Conservation (phyloP, 192 early-diverging fungal species). For the Chytriomyces confervae region DNA sequence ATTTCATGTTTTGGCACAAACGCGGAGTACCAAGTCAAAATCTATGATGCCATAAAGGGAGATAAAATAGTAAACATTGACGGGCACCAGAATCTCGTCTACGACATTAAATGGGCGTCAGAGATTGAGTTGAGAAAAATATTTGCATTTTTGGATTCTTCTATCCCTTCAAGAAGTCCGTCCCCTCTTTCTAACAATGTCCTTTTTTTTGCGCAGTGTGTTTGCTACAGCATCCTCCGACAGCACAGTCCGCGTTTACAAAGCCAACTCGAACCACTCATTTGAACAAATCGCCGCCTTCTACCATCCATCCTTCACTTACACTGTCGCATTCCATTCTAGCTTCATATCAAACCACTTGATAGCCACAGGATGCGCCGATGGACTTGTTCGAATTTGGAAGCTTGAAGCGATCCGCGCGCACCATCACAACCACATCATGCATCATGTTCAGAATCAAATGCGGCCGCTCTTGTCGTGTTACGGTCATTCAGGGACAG, state of each 20-base stretch:
- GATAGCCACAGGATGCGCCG: slow-evolving; percentile 49
- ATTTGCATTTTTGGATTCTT: neutral
- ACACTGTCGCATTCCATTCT: slow-evolving; percentile 46
- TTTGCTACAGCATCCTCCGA: slow-evolving; percentile 56
- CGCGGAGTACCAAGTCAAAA: slow-evolving; percentile 47
- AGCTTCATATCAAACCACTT: neutral
- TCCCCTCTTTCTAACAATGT: neutral
- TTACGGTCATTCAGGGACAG: slow-evolving; percentile 39
- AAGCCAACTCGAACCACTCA: slow-evolving; percentile 17
- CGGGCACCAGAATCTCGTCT: slow-evolving; percentile 57
- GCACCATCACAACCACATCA: neutral
- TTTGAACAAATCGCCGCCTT: slow-evolving; percentile 27
- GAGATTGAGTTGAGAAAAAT: slow-evolving; percentile 38
- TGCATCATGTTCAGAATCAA: neutral
- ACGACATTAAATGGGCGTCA: slow-evolving; percentile 50
- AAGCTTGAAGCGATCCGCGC: neutral
- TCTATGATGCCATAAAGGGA: slow-evolving; percentile 48
- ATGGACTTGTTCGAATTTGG: slow-evolving; percentile 52
- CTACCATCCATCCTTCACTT: slow-evolving; percentile 53
- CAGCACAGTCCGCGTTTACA: slow-evolving; percentile 52
- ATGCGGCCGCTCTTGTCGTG: slow-evolving; percentile 31
- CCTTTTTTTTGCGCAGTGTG: slow-evolving; percentile 14
- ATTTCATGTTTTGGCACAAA: slow-evolving; percentile 35
- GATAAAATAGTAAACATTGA: slow-evolving; percentile 43
- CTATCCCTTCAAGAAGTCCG: slow-evolving; percentile 1